Conservation (phyloP, 306 rosid species). For the Trifolium fragiferum region DNA sequence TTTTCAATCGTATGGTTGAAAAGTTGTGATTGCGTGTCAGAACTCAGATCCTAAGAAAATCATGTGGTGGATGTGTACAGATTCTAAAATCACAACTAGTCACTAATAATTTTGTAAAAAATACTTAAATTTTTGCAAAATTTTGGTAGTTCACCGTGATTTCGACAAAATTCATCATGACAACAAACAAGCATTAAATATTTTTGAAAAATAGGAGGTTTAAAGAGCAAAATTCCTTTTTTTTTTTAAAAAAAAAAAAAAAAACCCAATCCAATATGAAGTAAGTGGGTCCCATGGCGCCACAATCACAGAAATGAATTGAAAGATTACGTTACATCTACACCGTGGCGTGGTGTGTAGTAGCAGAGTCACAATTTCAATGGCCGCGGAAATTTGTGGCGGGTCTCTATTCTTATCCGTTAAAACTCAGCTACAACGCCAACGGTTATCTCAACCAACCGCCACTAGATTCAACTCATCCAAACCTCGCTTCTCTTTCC, state of each 20-base stretch:
- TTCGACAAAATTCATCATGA: too few relatives aligned
- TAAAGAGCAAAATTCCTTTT: too few relatives aligned
- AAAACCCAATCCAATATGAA: neutral
- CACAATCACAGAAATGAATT: conserved; percentile 5
- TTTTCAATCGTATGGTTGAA: too few relatives aligned
- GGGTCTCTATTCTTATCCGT: conserved; percentile 74
- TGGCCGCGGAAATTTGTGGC: conserved; percentile 72
- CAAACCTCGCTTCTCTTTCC: conserved; percentile 30
- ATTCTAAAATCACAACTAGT: too few relatives aligned
- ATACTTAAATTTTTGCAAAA: too few relatives aligned
- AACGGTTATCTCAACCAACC: conserved; percentile 33
- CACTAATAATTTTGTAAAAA: too few relatives aligned
- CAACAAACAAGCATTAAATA: too few relatives aligned
- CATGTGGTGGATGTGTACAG: too few relatives aligned
- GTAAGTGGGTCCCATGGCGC: conserved; percentile 12
- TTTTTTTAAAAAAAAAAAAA: neutral
- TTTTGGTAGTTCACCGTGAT: too few relatives aligned
- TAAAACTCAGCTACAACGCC: conserved; percentile 46
- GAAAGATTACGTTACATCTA: neutral
- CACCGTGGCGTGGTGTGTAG: neutral
- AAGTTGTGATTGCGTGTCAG: too few relatives aligned
- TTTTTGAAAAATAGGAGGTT: too few relatives aligned
- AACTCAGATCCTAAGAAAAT: too few relatives aligned
- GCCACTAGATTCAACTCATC: conserved; percentile 40
- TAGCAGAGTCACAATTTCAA: conserved; percentile 35